Base-by-base conservation (phyloP, 192 early-diverging fungal genomes). In the Oehlia diaphana region DNA sequence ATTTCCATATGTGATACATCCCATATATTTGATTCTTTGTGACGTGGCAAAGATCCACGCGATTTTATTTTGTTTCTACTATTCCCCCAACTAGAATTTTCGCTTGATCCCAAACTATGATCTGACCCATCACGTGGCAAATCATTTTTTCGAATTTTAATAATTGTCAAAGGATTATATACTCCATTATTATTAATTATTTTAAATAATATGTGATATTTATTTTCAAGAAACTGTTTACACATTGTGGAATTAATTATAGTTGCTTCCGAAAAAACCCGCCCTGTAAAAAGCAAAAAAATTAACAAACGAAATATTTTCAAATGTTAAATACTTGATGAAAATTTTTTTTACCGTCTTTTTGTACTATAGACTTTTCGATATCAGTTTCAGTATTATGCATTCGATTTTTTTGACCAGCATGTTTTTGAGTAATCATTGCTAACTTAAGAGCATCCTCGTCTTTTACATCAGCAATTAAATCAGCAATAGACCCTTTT, bases 401-500 rank as follows among this genome's bases (percentile, higher is more conserved):
- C 13, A n/a, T 23, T 53, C 47, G 50, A 28, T 21, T 53, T 67
- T 67, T 65, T 33, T 67, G 76, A 16, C 64, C 37, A 2, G 65
- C 65, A 31, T 67, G 47, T 67, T 13, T 77, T 50, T 77, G 76
- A 39, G 74, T 76, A 23, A 63, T 42, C 23, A 63, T 12, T 50
- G 76, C 76, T 31, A 77, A 63, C 19, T 16, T 49, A 14, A 67
- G 9, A 14, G 64, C 76, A 23, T 77, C 76, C 66, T 77, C 76
- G 35, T 77, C 76, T 67, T 77, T 77, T 49, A 67, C 76, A 50
- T 67, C 42, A 28, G 63, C 76, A 21, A 77, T 37, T 47, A 77
- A 67, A 42, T 64, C 35, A n/a, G 63, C 64, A 47, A 77, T 63
- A 14, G 63, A 65, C 28, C 31, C 63, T 67, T 28, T 49, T 53